Evolutionary conservation across 2,329 filamentous ascomycete species (phyloP).

Genomic region (Fusarium palustre): DNA sequence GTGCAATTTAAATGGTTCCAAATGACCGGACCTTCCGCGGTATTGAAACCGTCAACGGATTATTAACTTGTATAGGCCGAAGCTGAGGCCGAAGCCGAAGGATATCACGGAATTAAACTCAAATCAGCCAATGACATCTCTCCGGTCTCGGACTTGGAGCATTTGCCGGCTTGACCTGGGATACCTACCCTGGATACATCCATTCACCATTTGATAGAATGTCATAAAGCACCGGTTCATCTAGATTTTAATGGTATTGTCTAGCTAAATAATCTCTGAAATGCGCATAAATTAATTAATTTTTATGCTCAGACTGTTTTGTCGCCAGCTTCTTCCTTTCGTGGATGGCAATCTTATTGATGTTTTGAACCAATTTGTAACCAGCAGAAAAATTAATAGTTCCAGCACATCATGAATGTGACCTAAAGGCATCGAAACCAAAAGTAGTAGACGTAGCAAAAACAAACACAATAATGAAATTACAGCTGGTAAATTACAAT

Average conservation of each 20-base stretch:
- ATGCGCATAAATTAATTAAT: no score
- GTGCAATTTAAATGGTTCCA: neutral
- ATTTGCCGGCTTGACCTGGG: accelerated
- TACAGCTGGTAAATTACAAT: neutral
- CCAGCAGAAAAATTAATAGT: no score
- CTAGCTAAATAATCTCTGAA: no score
- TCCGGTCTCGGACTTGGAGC: neutral
- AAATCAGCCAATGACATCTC: neutral
- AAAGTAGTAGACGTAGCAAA: neutral
- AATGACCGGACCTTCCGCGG: neutral
- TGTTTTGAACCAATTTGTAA: no score
- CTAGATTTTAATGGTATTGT: no score
- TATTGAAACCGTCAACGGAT: neutral
- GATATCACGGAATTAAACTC: neutral
- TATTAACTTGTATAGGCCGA: neutral
- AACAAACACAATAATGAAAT: neutral
- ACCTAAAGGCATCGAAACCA: no score
- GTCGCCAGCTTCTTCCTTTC: no score
- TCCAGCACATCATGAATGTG: no score
- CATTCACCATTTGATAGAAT: neutral
- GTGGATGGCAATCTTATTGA: no score
- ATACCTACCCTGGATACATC: neutral
- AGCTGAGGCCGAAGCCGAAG: neutral
- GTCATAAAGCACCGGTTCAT: accelerated
- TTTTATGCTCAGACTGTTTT: no score